A percentile compares a stretch with the other conserved stretches of the same genome.
phyloP scores from a whole-genome alignment of 352 stramenopile genomes.

The Pythium aristosporum region DNA sequence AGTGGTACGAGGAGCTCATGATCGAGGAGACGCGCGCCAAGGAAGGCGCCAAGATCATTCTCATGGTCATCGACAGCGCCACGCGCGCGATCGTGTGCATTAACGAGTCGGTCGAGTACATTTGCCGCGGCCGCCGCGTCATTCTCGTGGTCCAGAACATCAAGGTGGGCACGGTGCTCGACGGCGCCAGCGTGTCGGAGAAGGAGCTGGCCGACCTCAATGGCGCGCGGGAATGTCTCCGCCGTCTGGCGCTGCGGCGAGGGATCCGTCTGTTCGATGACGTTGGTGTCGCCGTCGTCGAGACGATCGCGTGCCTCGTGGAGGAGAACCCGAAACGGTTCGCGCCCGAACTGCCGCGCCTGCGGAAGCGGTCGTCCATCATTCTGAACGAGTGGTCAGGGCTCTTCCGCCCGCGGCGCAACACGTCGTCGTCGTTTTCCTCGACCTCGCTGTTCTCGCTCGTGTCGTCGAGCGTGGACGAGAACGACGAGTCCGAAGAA shows the following conservation, averaged over 20 bases:
- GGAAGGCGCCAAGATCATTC: constrained; percentile 74
- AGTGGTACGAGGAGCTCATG: constrained; percentile 88
- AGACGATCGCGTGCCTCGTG: constrained; percentile 49
- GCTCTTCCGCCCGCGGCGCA: constrained; percentile 45
- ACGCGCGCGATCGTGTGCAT: constrained; percentile 86
- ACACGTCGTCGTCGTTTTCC: constrained; percentile 65
- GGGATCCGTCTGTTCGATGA: constrained; percentile 53
- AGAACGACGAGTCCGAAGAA: constrained; percentile 28
- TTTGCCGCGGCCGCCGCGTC: constrained; percentile 67
- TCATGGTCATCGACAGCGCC: constrained; percentile 83
- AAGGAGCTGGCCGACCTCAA: constrained; percentile 83
- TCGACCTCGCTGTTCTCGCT: constrained; percentile 51
- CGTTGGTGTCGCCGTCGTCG: constrained; percentile 43
- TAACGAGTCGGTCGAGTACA: constrained; percentile 88
- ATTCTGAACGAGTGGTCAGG: constrained; percentile 67
- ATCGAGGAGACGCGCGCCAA: constrained; percentile 77
- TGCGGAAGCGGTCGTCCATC: constrained; percentile 79
- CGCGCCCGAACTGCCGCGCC: constrained; percentile 40
- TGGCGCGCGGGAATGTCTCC: constrained; percentile 73
- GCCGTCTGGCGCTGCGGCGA: constrained; percentile 52
- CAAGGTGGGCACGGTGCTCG: constrained; percentile 40
- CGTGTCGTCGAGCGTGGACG: constrained; percentile 34
- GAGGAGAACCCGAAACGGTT: constrained; percentile 48
- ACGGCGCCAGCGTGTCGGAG: constrained; percentile 46
- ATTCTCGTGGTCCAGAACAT: constrained; percentile 86